Percentiles rank a stretch among this genome's conserved stretches.
These are phyloP conservation scores for Candida morakotiae DNA, from an alignment of 805 yeast species.

Conservation along the genomic window DNA sequence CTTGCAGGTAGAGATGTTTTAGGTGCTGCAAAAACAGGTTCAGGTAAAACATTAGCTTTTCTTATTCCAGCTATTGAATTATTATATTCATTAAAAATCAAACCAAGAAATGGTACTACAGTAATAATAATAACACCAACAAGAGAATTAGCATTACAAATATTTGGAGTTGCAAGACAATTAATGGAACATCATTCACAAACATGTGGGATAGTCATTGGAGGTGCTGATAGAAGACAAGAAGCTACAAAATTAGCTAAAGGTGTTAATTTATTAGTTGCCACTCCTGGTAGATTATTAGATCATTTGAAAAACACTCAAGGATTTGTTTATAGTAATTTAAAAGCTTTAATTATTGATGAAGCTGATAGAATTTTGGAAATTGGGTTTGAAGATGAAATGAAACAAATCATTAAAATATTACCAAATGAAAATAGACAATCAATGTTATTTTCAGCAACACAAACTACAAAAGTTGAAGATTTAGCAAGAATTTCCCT, in stretches of 20 bases:
- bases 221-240: conserved; percentile 96
- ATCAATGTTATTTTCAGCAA: conserved; percentile 97
- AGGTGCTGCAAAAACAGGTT: conserved; percentile 99
- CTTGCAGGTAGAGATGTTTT: conserved; percentile 95
- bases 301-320: conserved; percentile 95
- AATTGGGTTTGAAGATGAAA: conserved; percentile 98
- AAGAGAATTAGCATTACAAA: conserved; percentile 94
- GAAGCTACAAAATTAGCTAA: conserved; percentile 92
- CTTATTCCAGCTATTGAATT: conserved; percentile 93
- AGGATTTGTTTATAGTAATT: conserved; percentile 90
- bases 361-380: conserved; percentile 98
- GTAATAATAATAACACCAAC: conserved; percentile 95
- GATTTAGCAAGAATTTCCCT: conserved; percentile 95
- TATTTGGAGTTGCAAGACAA: conserved; percentile 96
- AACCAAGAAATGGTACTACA: conserved; percentile 98
- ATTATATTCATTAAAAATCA: conserved; percentile 84
- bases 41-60: conserved; percentile 96
- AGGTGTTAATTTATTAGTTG: conserved; percentile 91
- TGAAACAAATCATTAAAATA: conserved; percentile 93
- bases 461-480: conserved; percentile 98
- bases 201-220: conserved; percentile 94
- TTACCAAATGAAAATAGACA: conserved; percentile 92
- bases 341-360: conserved; percentile 91
- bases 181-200: conserved; percentile 87
- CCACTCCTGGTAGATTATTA: conserved; percentile 95